Conservation (phyloP, 2,329 filamentous ascomycete species). For the Epichloe sibirici region DNA sequence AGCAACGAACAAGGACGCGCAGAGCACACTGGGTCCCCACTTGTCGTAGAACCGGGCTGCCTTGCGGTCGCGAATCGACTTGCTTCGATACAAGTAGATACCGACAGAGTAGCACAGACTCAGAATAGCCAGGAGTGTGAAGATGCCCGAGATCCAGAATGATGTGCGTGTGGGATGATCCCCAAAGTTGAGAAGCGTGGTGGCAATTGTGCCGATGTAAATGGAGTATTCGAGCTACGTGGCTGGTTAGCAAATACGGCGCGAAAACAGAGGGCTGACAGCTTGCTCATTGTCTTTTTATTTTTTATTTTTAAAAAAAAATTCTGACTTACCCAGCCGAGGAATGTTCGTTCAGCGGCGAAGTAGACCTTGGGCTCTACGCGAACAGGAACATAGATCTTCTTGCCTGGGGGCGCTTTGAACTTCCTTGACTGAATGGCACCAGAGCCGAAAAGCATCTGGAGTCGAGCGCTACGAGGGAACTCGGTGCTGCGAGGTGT, state of each 20-base stretch:
- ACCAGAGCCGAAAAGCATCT: slow-evolving; percentile 40
- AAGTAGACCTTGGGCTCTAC: slow-evolving; percentile 98
- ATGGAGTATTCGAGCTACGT: slow-evolving; percentile 83
- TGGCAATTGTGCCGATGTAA: slow-evolving; percentile 79
- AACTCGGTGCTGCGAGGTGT: slow-evolving; percentile 43
- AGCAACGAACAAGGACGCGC: slow-evolving; percentile 58
- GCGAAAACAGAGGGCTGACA: neutral
- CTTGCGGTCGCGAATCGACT: slow-evolving; percentile 68
- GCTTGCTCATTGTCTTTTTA: no score
- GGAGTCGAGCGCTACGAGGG: slow-evolving; percentile 41
- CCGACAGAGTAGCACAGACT: slow-evolving; percentile 73
- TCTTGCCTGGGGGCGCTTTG: slow-evolving; percentile 70
- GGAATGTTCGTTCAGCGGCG: slow-evolving; percentile 87
- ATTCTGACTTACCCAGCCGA: slow-evolving; percentile 62
- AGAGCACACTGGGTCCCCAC: slow-evolving; percentile 71
- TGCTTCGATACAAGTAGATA: slow-evolving; percentile 80
- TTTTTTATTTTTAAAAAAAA: neutral
- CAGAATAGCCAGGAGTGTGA: slow-evolving; percentile 68
- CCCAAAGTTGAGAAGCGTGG: slow-evolving; percentile 74
- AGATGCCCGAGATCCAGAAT: slow-evolving; percentile 60
- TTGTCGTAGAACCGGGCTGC: slow-evolving; percentile 89
- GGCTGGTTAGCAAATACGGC: slow-evolving; percentile 9
- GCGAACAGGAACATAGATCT: slow-evolving; percentile 88
- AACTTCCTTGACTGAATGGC: slow-evolving; percentile 48
- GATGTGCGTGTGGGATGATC: slow-evolving; percentile 42